Conservation (phyloP, 108 stramenopile genomes). For the Schizochytrium sp. region DNA sequence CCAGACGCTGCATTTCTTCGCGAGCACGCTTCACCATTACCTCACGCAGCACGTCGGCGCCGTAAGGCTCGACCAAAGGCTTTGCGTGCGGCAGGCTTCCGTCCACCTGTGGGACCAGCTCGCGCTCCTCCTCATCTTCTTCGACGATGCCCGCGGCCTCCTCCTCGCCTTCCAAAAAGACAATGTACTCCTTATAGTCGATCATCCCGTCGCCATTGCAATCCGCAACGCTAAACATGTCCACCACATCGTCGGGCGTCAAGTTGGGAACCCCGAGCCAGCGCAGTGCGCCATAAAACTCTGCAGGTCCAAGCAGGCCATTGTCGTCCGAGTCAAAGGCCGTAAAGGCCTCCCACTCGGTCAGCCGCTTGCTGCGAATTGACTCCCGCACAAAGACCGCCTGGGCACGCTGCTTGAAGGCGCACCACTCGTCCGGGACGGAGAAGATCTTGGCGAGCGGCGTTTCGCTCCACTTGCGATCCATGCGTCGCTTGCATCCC, state of each 20-base stretch:
- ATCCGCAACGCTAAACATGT: slow-evolving; percentile 22
- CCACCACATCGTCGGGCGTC: slow-evolving; percentile 25
- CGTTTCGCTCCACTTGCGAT: slow-evolving; percentile 26
- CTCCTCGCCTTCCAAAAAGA: slow-evolving; percentile 15
- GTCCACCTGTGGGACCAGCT: neutral
- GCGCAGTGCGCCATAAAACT: slow-evolving; percentile 28
- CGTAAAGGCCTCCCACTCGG: slow-evolving; percentile 28
- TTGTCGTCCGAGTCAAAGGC: slow-evolving; percentile 30
- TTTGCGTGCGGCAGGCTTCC: neutral
- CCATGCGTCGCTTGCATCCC: slow-evolving; percentile 16
- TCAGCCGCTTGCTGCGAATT: neutral
- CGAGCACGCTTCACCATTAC: slow-evolving; percentile 21
- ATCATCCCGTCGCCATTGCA: slow-evolving; percentile 2
- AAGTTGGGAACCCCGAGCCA: slow-evolving; percentile 26
- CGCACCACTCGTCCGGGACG: slow-evolving; percentile 4
- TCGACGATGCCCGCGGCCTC: neutral
- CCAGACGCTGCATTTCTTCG: neutral
- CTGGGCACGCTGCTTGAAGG: slow-evolving; percentile 20
- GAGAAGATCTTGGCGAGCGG: slow-evolving; percentile 27
- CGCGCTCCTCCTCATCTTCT: slow-evolving; percentile 8
- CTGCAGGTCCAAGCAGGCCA: slow-evolving; percentile 20
- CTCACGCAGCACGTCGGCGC: slow-evolving; percentile 26
- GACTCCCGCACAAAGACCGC: slow-evolving; percentile 22
- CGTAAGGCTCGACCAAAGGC: slow-evolving; percentile 26
- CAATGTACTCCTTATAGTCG: slow-evolving; percentile 30